phyloP scores from a whole-genome alignment of 2,329 filamentous ascomycete genomes.

The Thelonectria rubi region DNA sequence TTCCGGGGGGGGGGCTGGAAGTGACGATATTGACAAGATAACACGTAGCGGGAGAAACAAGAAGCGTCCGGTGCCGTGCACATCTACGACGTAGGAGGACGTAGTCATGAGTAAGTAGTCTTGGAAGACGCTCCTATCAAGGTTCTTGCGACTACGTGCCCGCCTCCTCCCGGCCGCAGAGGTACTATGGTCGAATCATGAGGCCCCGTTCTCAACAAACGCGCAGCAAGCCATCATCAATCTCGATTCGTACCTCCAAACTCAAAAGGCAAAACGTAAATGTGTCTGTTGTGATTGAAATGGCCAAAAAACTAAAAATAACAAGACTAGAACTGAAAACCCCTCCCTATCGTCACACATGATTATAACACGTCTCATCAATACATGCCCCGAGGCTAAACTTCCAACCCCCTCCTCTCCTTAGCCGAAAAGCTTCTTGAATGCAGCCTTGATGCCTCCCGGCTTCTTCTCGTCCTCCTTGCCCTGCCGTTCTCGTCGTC shows the following conservation, averaged over 20 bases:
- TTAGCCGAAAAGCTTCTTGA: constrained; percentile 45
- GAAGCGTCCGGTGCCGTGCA: no score
- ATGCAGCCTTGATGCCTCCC: constrained; percentile 43
- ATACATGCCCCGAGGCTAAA: constrained; percentile 34
- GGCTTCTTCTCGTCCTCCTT: constrained; percentile 45
- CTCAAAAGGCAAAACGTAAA: constrained; percentile 17
- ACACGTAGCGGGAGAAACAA: no score
- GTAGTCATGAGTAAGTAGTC: no score
- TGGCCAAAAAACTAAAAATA: constrained; percentile 1
- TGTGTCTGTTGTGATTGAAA: constrained; percentile 26
- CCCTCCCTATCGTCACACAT: constrained; percentile 39
- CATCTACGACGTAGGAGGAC: no score
- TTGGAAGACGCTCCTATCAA: no score
- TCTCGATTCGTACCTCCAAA: constrained; percentile 1
- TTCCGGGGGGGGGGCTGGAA: no score
- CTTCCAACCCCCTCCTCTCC: constrained; percentile 17
- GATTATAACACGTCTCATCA: constrained; percentile 36
- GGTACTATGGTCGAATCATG: not conserved
- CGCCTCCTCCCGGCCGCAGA: not conserved
- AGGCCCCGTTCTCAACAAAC: not conserved
- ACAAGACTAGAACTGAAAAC: constrained; percentile 25
- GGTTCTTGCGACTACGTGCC: no score
- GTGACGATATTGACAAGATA: no score
- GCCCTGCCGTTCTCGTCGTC: constrained; percentile 45
- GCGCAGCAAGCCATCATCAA: not conserved